Base-by-base conservation (phyloP, 1,284 basidiomycete genomes). In the Cerrena zonata region DNA sequence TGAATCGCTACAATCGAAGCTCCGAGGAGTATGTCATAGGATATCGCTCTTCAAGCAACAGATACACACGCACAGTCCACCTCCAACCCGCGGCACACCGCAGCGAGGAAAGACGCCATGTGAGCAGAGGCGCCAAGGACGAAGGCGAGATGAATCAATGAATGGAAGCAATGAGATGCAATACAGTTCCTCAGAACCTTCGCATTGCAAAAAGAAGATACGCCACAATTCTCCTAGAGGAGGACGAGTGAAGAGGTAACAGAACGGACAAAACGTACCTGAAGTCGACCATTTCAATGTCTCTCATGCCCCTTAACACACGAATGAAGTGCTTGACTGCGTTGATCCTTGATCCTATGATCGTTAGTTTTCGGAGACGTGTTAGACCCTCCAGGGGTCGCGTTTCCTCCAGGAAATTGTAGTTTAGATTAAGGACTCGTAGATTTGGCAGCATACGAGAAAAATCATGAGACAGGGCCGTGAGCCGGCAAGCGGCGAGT, bases 401-500 rank as follows among this genome's bases (percentile, higher is more conserved):
- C 51, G 79, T 77, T 56, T 93, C 83, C 69, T 79, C 81, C 60
- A 96, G 65, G 69, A 94, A 95, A 68, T 96, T 96, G 75, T 94
- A 94, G 75, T 96, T 95, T 57, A 95, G 78, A 72, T 98, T 98
- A 65, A 99, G 75, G 53, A 89, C 86, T 52, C 94, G 86, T 59
- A 99, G 72, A 68, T 96, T 97, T 22, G 95, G 95, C 43, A 86
- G 74, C 45, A 89, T 69, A 37, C 65, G 63, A 34, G 79, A 76
- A 53, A 98, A 73, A 36, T 82, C 78, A 49, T 70, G 59, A 2
- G 95, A 93, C 49, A 97, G 79, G 41, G 65, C 63, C 24, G 82
- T 85, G 51, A 99, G 75, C 54, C 91, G 84, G 67, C 96, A 99
- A 42, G 85, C 91, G 11, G 94, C 93, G 36, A 92, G 75, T 71